Percentiles rank a stretch among this genome's conserved stretches.
Evolutionary conservation across 2,329 filamentous ascomycete species (phyloP).

Genomic region (Diaporthe ilicicola): DNA sequence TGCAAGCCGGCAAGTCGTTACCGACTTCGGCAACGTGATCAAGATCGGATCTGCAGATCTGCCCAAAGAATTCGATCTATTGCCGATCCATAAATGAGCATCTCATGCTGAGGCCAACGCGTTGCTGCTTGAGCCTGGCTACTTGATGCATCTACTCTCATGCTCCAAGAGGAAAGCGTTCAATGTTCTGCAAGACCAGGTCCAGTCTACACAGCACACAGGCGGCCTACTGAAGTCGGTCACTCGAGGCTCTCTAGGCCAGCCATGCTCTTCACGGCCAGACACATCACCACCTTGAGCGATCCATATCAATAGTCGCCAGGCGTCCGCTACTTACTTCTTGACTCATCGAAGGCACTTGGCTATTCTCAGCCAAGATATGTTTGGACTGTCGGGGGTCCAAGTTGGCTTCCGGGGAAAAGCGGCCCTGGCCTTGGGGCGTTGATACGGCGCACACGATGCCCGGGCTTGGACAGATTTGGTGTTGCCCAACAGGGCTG

Average conservation of each 20-base stretch:
- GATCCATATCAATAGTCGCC: not conserved
- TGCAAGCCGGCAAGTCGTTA: not conserved
- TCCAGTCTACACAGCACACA: not conserved
- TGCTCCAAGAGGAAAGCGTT: not conserved
- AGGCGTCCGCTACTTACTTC: not conserved
- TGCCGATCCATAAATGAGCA: accelerated
- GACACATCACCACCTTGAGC: not conserved
- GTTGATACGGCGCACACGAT: not conserved
- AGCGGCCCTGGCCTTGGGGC: not conserved
- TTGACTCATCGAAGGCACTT: too few species aligned
- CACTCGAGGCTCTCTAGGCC: not conserved
- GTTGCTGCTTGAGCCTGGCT: not conserved
- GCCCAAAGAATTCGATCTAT: too few species aligned
- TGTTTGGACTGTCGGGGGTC: not conserved
- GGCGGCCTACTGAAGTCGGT: not conserved
- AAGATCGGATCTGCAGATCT: not conserved
- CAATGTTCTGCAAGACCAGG: too few species aligned
- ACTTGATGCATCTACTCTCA: not conserved
- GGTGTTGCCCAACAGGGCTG: not conserved
- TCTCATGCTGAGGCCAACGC: too few species aligned
- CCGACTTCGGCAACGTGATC: not conserved
- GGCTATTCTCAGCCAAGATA: not conserved
- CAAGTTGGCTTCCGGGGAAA: not conserved
- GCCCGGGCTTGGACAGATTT: not conserved
- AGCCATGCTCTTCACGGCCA: too few species aligned